A percentile compares a stretch with the other conserved stretches of the same genome.
These are phyloP conservation scores for Neopestalotiopsis sp. DNA, from an alignment of 2,329 filamentous ascomycete genomes.

Conservation along the genomic window DNA sequence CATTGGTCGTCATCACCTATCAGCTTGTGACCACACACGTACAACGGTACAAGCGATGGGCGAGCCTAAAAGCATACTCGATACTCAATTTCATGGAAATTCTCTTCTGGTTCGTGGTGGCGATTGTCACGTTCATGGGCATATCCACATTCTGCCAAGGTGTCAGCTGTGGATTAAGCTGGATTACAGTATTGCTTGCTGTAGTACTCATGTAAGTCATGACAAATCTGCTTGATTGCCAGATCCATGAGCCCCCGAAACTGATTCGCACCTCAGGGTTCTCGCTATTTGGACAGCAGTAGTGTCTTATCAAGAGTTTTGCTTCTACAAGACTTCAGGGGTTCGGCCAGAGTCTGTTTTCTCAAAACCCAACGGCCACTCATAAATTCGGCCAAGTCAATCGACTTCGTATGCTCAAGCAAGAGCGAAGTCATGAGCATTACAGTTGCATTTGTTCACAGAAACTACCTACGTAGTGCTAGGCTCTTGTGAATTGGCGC, in stretches of 20 bases:
- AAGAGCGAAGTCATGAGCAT: no score
- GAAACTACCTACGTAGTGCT: no score
- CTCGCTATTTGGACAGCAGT: conserved; percentile 1
- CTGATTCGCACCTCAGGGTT: neutral
- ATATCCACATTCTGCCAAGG: conserved; percentile 1
- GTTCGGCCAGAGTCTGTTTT: neutral
- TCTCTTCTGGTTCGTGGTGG: neutral
- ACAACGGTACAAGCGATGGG: neutral
- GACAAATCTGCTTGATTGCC: neutral
- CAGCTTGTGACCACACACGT: neutral
- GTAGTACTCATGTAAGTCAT: neutral
- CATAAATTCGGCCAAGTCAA: no score
- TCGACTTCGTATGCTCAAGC: no score
- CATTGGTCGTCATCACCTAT: neutral
- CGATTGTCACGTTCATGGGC: neutral
- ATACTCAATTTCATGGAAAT: neutral
- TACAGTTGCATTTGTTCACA: no score
- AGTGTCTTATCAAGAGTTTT: neutral
- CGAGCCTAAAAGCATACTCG: neutral
- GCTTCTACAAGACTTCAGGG: neutral
- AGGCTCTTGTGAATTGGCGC: no score
- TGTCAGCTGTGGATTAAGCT: neutral
- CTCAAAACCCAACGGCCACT: neutral
- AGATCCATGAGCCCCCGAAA: neutral
- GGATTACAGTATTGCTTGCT: neutral